Evolutionary conservation across 208 protist genomes (phyloP).

Genomic region (Leishmania mexicana): DNA sequence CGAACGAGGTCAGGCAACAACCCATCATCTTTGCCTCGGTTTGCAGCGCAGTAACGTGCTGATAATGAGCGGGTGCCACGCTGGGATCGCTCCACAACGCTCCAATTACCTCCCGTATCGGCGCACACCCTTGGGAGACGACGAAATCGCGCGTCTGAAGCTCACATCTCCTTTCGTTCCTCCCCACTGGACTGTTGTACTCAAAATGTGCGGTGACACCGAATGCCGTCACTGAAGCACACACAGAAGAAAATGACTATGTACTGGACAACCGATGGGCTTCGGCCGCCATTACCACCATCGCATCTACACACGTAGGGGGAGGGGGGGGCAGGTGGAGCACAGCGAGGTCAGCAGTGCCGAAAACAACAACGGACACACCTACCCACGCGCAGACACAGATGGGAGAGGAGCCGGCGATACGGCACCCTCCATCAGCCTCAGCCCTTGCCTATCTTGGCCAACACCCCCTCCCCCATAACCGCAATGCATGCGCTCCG

Average conservation of each 20-base stretch:
- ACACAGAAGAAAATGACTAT: not conserved
- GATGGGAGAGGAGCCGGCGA: not conserved
- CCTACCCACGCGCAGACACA: not conserved
- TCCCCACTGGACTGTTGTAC: not conserved
- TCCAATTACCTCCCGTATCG: not conserved
- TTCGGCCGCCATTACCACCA: not conserved
- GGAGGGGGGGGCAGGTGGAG: not conserved
- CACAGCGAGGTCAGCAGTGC: not conserved
- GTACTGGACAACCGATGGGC: not conserved
- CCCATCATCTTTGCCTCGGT: not conserved
- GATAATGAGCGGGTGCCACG: not conserved
- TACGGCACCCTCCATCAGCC: not conserved
- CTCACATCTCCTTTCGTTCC: constrained; percentile 12
- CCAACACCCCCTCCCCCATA: not conserved
- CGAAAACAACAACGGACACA: not conserved
- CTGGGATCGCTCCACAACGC: not conserved
- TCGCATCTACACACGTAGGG: not conserved
- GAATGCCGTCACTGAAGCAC: not conserved
- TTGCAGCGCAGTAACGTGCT: not conserved
- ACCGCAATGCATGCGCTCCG: not conserved
- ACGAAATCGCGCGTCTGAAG: not conserved
- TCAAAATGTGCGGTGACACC: not conserved
- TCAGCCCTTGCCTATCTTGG: not conserved
- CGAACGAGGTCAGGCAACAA: not conserved
- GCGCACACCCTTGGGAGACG: not conserved